A percentile compares a stretch with the other conserved stretches of the same genome.
Evolutionary conservation across 345 rosid genomes (phyloP).

Genomic region (Bruguiera sexangula): DNA sequence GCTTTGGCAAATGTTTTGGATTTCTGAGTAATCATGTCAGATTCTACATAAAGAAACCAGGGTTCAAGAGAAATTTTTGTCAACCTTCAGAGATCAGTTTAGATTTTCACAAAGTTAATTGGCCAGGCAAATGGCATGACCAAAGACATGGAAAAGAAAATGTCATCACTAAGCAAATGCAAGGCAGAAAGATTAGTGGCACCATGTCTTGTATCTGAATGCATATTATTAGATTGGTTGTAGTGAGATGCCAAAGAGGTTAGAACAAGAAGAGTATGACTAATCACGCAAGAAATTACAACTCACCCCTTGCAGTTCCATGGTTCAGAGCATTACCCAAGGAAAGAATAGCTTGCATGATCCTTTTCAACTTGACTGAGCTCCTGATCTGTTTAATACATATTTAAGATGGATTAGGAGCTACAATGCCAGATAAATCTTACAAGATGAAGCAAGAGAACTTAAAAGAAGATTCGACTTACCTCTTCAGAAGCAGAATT

Average conservation of each 20-base stretch:
- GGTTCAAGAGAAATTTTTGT: too few relatives aligned
- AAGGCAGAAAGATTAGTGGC: background rate
- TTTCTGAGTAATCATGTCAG: too few relatives aligned
- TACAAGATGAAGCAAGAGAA: constrained; percentile 12
- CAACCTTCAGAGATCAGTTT: too few relatives aligned
- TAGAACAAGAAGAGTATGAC: background rate
- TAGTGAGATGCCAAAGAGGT: background rate
- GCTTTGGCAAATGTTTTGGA: too few relatives aligned
- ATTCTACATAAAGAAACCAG: too few relatives aligned
- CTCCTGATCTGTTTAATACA: constrained; percentile 53
- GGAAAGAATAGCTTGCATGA: constrained; percentile 84
- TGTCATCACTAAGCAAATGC: background rate
- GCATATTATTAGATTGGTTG: too few relatives aligned
- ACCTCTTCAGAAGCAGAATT: constrained; percentile 72
- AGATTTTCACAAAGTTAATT: too few relatives aligned
- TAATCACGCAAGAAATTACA: constrained; percentile 2
- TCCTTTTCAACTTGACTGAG: constrained; percentile 67
- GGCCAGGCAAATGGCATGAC: too few relatives aligned
- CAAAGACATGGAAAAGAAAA: too few relatives aligned
- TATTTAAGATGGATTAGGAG: constrained; percentile 14
- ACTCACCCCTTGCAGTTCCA: constrained; percentile 90
- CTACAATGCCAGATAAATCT: constrained; percentile 11
- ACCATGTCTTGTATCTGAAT: too few relatives aligned
- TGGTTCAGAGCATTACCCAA: constrained; percentile 88
- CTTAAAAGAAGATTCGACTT: constrained; percentile 31